Evolutionary conservation across 768 basidiomycete genomes (phyloP).

Genomic region (Daedaleopsis sinensis): DNA sequence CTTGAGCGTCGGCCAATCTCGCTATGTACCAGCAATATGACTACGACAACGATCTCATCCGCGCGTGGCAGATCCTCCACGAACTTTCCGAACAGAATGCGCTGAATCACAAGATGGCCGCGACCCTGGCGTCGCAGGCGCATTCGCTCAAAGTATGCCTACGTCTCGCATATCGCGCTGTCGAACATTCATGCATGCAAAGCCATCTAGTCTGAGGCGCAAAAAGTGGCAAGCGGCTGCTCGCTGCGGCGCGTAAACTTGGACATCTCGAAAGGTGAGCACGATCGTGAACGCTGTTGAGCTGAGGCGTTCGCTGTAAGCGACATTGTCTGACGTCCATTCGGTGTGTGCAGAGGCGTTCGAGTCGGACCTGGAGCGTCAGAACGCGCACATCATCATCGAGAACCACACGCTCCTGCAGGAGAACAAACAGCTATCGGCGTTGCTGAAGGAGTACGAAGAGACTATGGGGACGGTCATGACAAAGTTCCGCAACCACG

Average conservation of each 20-base stretch:
- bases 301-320: constrained; percentile 32
- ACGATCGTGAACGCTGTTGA: background rate
- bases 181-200: constrained; percentile 15
- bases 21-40: constrained; percentile 38
- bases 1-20: background rate
- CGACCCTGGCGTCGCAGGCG: constrained; percentile 67
- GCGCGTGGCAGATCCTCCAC: constrained; percentile 77
- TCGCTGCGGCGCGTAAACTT: constrained; percentile 82
- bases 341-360: constrained; percentile 67
- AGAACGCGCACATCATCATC: constrained; percentile 86
- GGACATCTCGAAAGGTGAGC: constrained; percentile 81
- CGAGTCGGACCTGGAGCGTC: constrained; percentile 89
- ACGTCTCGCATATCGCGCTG: constrained; percentile 7
- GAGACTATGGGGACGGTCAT: constrained; percentile 94
- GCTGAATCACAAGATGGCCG: constrained; percentile 78
- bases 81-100: constrained; percentile 85
- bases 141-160: constrained; percentile 70
- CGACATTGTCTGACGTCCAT: constrained; percentile 6
- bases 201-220: constrained; percentile 66
- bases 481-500: constrained; percentile 91
- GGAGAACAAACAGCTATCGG: constrained; percentile 92
- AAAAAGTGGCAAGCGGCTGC: constrained; percentile 72
- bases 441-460: constrained; percentile 93
- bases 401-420: constrained; percentile 92
- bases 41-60: constrained; percentile 73